These are phyloP conservation scores for Jacaranda copaia DNA, from an alignment of 257 asterid genomes.

Conservation along the genomic window DNA sequence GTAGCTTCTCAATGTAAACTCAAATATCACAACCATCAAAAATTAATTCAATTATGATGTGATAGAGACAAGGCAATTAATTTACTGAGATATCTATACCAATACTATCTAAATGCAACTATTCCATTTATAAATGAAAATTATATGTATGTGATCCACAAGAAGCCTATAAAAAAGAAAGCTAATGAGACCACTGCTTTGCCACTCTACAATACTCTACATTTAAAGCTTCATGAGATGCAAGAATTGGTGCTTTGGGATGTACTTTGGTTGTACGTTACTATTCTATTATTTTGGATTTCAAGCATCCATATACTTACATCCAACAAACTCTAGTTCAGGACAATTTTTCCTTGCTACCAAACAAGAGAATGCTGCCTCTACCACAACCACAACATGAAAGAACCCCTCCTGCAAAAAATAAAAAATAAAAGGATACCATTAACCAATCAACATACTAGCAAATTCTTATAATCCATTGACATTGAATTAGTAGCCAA, in stretches of 20 bases:
- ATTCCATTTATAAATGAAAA: no score
- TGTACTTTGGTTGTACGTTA: background rate
- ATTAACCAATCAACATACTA: no score
- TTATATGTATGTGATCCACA: no score
- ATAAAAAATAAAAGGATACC: no score
- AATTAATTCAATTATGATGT: background rate
- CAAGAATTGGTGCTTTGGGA: slow-evolving; percentile 20
- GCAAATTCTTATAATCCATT: no score
- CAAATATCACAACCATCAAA: background rate
- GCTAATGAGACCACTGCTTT: no score
- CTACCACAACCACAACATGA: background rate
- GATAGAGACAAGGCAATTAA: background rate
- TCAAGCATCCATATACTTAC: background rate
- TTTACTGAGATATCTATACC: background rate
- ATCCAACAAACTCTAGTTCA: slow-evolving; percentile 5
- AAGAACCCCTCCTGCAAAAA: no score
- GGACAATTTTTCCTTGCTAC: background rate
- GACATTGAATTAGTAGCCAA: no score
- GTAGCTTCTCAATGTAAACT: background rate
- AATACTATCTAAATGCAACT: background rate
- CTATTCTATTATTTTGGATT: background rate
- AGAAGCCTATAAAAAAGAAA: no score
- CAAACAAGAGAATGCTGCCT: background rate
- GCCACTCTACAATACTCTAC: no score
- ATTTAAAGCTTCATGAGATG: background rate